phyloP scores from a whole-genome alignment of 1,284 basidiomycete species.

The Cutaneotrichosporon sp. region DNA sequence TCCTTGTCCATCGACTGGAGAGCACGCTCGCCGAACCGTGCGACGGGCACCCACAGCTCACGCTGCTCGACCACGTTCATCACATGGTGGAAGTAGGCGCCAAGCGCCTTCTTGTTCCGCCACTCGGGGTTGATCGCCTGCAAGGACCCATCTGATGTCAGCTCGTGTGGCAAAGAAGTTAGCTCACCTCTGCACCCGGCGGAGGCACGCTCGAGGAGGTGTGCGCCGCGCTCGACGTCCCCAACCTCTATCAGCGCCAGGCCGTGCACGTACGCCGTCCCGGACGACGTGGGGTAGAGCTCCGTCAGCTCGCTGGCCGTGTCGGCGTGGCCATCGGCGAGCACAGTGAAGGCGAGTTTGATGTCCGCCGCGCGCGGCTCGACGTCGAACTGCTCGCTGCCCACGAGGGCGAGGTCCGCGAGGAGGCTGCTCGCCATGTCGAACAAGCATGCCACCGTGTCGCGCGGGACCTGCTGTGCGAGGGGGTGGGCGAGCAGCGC shows the following conservation, averaged over 20 bases:
- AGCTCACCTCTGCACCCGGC: conserved; percentile 59
- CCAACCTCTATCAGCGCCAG: conserved; percentile 69
- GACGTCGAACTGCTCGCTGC: conserved; percentile 27
- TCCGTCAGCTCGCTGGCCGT: conserved; percentile 66
- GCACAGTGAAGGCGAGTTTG: conserved; percentile 67
- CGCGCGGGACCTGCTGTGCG: conserved; percentile 54
- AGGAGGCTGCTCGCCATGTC: conserved; percentile 25
- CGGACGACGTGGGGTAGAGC: conserved; percentile 74
- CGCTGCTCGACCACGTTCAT: conserved; percentile 70
- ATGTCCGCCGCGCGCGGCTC: conserved; percentile 59
- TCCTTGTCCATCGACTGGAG: conserved; percentile 57
- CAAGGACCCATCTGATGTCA: conserved; percentile 50
- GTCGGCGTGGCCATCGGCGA: conserved; percentile 65
- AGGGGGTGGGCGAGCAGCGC: conserved; percentile 60
- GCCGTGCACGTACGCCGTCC: conserved; percentile 70
- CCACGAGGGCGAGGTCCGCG: conserved; percentile 19
- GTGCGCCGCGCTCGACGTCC: conserved; percentile 70
- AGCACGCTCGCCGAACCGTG: conserved; percentile 73
- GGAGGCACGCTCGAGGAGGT: conserved; percentile 71
- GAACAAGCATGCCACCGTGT: conserved; percentile 54
- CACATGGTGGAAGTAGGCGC: conserved; percentile 74
- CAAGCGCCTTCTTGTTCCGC: conserved; percentile 62
- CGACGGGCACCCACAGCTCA: conserved; percentile 58
- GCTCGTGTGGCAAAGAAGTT: not conserved
- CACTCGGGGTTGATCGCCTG: conserved; percentile 64